phyloP scores from a whole-genome alignment of 495 filamentous ascomycete genomes.

The Hypomontagnella submonticulosa region DNA sequence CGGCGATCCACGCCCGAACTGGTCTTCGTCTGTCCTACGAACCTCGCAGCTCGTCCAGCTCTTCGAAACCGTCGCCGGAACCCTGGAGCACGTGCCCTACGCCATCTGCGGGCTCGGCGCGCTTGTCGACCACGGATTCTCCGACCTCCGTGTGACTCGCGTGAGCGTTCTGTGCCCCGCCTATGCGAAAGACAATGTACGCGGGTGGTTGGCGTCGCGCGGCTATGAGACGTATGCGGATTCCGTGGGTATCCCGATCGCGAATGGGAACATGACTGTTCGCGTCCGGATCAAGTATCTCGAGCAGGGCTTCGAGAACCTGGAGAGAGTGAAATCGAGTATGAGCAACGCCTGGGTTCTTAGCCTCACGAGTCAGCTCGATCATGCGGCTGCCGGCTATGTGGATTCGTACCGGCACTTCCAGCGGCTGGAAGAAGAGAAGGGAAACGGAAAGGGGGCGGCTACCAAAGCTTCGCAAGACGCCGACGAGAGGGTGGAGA shows the following conservation, averaged over 20 bases:
- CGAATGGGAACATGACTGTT: not conserved
- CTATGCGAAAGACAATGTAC: conserved; percentile 41
- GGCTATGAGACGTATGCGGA: conserved; percentile 30
- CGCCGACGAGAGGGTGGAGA: conserved; percentile 1
- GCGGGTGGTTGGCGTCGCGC: conserved; percentile 46
- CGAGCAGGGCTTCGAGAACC: conserved; percentile 38
- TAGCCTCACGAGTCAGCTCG: conserved; percentile 36
- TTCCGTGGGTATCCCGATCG: conserved; percentile 39
- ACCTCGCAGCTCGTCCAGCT: conserved; percentile 39
- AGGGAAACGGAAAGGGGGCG: not conserved
- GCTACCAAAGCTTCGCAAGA: not conserved
- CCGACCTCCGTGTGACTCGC: conserved; percentile 23
- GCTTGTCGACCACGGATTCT: conserved; percentile 51
- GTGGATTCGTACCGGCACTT: conserved; percentile 16
- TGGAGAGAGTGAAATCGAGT: conserved; percentile 26
- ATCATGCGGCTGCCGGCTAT: conserved; percentile 41
- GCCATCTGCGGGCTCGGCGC: conserved; percentile 53
- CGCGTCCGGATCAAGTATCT: conserved; percentile 47
- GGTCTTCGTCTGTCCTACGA: conserved; percentile 23
- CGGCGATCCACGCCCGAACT: conserved; percentile 4
- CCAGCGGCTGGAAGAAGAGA: not conserved
- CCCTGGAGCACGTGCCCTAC: conserved; percentile 52
- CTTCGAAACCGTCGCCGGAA: conserved; percentile 47
- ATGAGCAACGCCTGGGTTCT: conserved; percentile 37
- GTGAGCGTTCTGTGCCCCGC: conserved; percentile 50